Evolutionary conservation across 2,329 filamentous ascomycete species (phyloP).

Genomic region (Aspergillus clavatus): DNA sequence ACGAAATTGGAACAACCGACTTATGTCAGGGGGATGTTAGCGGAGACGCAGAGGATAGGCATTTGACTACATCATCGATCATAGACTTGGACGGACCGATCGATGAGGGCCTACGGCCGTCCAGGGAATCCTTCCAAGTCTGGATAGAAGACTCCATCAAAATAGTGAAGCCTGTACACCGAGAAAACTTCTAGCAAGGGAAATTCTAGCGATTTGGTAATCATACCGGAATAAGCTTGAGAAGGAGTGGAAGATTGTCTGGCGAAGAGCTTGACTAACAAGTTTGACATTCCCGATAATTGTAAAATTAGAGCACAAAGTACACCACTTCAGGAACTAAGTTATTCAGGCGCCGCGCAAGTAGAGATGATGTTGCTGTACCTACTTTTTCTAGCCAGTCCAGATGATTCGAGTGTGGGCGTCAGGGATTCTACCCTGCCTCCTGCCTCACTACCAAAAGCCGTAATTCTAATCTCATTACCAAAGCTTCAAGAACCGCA

Average conservation of each 20-base stretch:
- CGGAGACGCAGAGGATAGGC: neutral
- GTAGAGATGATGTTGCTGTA: too few relatives aligned
- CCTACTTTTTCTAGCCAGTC: too few relatives aligned
- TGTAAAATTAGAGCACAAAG: neutral
- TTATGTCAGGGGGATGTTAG: neutral
- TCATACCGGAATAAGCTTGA: neutral
- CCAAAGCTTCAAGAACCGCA: too few relatives aligned
- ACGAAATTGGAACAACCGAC: neutral
- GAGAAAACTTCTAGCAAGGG: neutral
- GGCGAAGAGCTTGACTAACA: neutral
- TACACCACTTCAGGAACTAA: too few relatives aligned
- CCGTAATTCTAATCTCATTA: too few relatives aligned
- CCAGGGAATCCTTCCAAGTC: neutral
- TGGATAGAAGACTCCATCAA: neutral
- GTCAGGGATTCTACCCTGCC: too few relatives aligned
- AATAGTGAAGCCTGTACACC: neutral
- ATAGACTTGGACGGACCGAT: neutral
- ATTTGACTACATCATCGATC: neutral
- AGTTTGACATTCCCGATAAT: neutral
- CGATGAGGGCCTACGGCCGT: neutral
- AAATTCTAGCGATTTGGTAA: neutral
- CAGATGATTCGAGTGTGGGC: too few relatives aligned
- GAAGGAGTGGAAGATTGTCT: neutral
- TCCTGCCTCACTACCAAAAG: too few relatives aligned
- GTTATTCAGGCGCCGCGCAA: too few relatives aligned